phyloP scores from a whole-genome alignment of 768 basidiomycete genomes.

The Sporobolomyces roseus region DNA sequence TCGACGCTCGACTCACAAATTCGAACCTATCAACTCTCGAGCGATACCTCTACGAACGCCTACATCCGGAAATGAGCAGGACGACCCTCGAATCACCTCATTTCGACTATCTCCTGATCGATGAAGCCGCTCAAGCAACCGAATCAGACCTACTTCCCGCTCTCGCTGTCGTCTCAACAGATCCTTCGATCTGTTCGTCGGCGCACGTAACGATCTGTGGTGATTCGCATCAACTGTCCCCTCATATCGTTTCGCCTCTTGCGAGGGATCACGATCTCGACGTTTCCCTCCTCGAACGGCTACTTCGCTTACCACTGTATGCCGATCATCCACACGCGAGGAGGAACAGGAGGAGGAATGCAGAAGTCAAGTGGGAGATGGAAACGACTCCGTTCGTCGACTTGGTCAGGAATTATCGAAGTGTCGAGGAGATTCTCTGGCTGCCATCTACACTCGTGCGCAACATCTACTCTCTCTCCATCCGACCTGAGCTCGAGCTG shows the following conservation, averaged over 20 bases:
- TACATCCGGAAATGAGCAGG: neutral
- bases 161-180: constrained; percentile 35
- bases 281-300: constrained; percentile 48
- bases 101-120: constrained; percentile 50
- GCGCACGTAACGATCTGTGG: constrained; percentile 48
- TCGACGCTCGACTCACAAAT: constrained; percentile 44
- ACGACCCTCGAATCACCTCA: constrained; percentile 38
- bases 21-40: constrained; percentile 45
- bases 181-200: neutral
- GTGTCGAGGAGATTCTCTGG: constrained; percentile 48
- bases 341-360: constrained; percentile 10
- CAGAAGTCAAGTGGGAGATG: constrained; percentile 7
- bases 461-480: neutral
- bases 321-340: constrained; percentile 14
- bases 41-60: neutral
- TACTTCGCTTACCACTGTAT: constrained; percentile 23
- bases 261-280: constrained; percentile 48
- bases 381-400: constrained; percentile 37
- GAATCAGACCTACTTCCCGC: constrained; percentile 48
- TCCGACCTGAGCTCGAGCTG: neutral
- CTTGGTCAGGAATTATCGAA: constrained; percentile 48
- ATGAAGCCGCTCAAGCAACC: constrained; percentile 51
- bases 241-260: constrained; percentile 45
- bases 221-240: constrained; percentile 49
- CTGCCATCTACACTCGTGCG: constrained; percentile 44